Evolutionary conservation across 345 rosid genomes (phyloP).

Genomic region (Linum trigynum): DNA sequence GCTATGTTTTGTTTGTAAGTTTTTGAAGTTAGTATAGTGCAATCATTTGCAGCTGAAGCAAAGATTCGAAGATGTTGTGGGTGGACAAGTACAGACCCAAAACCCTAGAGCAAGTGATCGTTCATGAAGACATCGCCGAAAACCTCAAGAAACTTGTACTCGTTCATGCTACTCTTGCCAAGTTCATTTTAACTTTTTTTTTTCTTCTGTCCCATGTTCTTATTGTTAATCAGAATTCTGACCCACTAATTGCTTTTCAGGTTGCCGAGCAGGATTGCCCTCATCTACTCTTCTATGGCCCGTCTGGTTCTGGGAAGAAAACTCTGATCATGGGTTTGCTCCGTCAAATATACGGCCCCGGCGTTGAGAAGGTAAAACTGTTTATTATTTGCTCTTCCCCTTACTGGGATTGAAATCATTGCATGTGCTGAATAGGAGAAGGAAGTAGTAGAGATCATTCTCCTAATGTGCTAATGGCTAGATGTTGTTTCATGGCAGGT

Average conservation of each 20-base stretch:
- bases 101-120: slow-evolving; percentile 67
- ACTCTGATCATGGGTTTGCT: slow-evolving; percentile 93
- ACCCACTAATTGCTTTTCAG: slow-evolving; percentile 19
- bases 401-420: not conserved
- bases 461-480: not conserved
- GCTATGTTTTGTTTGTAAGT: no score
- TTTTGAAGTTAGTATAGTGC: no score
- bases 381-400: not conserved
- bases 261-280: slow-evolving; percentile 93
- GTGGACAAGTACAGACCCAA: slow-evolving; percentile 97
- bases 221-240: not conserved
- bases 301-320: slow-evolving; percentile 97
- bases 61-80: slow-evolving; percentile 65
- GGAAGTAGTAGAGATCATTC: not conserved
- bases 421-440: not conserved
- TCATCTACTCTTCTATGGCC: slow-evolving; percentile 94
- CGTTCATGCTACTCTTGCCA: not conserved
- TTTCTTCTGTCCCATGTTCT: no score
- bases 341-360: slow-evolving; percentile 69
- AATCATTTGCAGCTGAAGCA: no score
- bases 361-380: slow-evolving; percentile 70
- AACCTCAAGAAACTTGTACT: slow-evolving; percentile 84
- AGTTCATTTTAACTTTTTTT: not conserved
- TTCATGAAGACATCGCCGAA: slow-evolving; percentile 71
- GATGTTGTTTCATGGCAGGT: slow-evolving; percentile 47